Conservation (phyloP, 495 filamentous ascomycete genomes). For the Hyaloscypha finlandica region DNA sequence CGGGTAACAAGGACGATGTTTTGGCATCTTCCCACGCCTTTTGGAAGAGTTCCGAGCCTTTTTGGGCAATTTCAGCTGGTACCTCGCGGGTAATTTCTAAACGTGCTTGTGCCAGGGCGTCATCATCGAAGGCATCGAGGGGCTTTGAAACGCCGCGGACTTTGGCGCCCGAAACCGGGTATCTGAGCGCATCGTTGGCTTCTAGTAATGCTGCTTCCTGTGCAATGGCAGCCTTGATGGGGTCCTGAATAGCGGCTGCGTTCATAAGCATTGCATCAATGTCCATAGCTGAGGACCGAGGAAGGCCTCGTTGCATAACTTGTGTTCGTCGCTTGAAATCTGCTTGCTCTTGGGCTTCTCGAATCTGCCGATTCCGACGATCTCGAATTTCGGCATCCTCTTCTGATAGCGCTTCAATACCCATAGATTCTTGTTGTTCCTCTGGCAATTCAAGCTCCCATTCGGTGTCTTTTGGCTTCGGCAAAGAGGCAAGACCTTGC, state of each 20-base stretch:
- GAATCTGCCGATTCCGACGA: conserved; percentile 64
- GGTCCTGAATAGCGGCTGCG: conserved; percentile 54
- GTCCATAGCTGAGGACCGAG: conserved; percentile 75
- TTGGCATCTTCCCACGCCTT: conserved; percentile 68
- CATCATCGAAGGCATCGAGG: conserved; percentile 70
- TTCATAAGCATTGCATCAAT: conserved; percentile 64
- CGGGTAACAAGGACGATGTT: conserved; percentile 62
- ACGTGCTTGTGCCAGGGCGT: conserved; percentile 69
- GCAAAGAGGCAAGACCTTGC: conserved; percentile 75
- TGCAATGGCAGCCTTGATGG: conserved; percentile 60
- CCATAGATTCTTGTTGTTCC: conserved; percentile 65
- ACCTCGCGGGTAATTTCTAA: conserved; percentile 75
- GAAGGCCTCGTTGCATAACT: conserved; percentile 81
- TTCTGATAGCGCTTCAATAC: conserved; percentile 54
- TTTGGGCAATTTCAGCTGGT: conserved; percentile 54
- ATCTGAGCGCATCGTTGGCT: conserved; percentile 76
- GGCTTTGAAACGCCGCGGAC: conserved; percentile 60
- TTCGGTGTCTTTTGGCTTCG: conserved; percentile 87
- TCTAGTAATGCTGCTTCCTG: conserved; percentile 77
- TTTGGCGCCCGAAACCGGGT: conserved; percentile 65
- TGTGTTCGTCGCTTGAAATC: conserved; percentile 86
- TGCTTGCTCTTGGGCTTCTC: conserved; percentile 68
- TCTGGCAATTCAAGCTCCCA: conserved; percentile 92
- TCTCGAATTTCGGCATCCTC: conserved; percentile 89
- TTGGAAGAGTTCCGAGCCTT: conserved; percentile 60